Evolutionary conservation across 1,139 yeast species (phyloP), one percentile per base, ranked within the genome.

Genomic region (Debaryomycetaceae sp.): DNA sequence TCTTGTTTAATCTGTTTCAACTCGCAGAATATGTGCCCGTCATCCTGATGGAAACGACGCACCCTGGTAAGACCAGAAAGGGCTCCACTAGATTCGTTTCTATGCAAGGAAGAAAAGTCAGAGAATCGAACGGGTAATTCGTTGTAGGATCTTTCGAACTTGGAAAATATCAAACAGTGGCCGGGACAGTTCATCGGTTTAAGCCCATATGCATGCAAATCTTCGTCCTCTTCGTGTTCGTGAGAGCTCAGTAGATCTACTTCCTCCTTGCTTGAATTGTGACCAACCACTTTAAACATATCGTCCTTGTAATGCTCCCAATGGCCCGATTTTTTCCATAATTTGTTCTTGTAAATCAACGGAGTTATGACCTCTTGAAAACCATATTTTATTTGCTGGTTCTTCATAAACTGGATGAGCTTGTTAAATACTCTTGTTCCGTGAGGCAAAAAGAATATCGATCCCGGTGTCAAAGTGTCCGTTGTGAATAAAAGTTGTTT

Each of bases 161-260:
- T 78, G 45, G 84, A 79, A 68, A 83, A 94, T 49, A 94, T 80
- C 43, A 92, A 61, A 59, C 98, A 94, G 61, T 94, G 99, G 1
- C 98, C 98, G 0, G 99, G 98, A 61, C 98, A 92, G 66, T 92
- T 94, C 98, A 92, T 92, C 18, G 98, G 98, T 61, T 92, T 92
- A 46, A 92, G 71, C 3, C 96, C 96, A 57, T 79, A 87, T 33
- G 76, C 81, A 50, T 79, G 83, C 17, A 66, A 56, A 40, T 70
- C 76, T 22, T 55, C 55, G n/a, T 36, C 39, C 29, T 44, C 48
- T 18, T 50, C 48, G 29, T 49, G 47, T 11, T 33, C 44, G 5
- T 47, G 41, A 31, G 55, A 57, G 7, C 6, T 17, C n/a, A 14
- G n/a, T 22, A 53, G 61, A 18, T 43, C 42, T 3, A 35, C 36